Base-by-base conservation (phyloP, 176 grass and related monocot species). In the Musa schizocarpa region DNA sequence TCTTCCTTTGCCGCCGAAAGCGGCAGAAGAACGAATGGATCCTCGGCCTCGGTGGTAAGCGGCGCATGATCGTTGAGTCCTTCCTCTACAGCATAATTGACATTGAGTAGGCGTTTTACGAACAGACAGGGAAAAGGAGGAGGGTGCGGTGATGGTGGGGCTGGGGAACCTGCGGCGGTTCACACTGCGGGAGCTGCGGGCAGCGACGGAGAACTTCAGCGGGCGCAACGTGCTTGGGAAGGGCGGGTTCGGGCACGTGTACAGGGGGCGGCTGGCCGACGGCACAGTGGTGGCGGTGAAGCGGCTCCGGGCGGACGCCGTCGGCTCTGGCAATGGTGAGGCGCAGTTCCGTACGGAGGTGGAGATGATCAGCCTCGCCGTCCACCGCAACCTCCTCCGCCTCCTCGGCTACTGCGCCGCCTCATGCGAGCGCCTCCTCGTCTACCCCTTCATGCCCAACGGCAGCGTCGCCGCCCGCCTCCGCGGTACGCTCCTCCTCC, bases 391-490 rank as follows among this genome's bases (percentile, higher is more conserved):
- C 83, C 80, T 97, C 29, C 89, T 97, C 63, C 85, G 93, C 54
- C 87, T 97, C 43, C 16, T 93, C 20, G 93, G 93, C 2, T 93
- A 88, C 86, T 97, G 93, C 79, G 79, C 92, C 21, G 63, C 83
- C 63, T 52, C 74, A 20, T 90, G 90, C 26, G 93, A 97, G 76
- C 87, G 90, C 72, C 77, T 98, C 19, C 90, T 98, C 82, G 88
- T 98, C 12, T 98, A 98, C 78, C 94, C 94, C 0, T 98, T 74
- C 85, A 98, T 98, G 94, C 77, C 90, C 19, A 93, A 98, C 82
- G 94, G 94, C 79, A 93, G 90, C 88, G 90, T 98, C 74, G 86
- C 88, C n/a, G 50, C 86, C 12, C 85, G 94, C 1, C 88, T 98
- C 0, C 85, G 94, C 61, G 90, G 94, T 98, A 90, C 57, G 72